Conservation (phyloP, 441 rosid genomes). For the Hypseocharis bilobata region DNA sequence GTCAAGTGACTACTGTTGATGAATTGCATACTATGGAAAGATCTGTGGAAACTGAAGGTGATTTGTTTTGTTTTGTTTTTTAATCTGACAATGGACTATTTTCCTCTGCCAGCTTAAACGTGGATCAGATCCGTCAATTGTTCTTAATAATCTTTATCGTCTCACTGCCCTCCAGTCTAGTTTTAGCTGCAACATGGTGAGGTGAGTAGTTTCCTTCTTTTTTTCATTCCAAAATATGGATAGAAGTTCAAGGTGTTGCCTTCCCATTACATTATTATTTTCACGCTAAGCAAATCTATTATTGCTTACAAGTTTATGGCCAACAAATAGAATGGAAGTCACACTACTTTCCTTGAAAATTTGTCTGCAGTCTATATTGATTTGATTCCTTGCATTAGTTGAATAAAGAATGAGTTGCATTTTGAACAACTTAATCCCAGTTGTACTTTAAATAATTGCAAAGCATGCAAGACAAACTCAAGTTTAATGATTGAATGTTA, state of each 20-base stretch:
- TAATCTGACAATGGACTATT: neutral
- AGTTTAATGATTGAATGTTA: too few relatives aligned
- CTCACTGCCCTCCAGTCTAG: constrained; percentile 87
- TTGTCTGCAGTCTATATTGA: too few relatives aligned
- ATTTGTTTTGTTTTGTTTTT: neutral
- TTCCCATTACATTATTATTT: neutral
- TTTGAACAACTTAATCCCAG: too few relatives aligned
- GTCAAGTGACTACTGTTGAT: neutral
- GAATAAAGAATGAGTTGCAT: too few relatives aligned
- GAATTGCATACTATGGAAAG: neutral
- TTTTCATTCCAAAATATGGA: neutral
- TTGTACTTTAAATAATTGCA: too few relatives aligned
- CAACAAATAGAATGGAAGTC: too few relatives aligned
- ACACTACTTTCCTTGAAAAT: too few relatives aligned
- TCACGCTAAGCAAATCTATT: neutral
- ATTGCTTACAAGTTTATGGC: neutral
- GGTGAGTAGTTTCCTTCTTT: constrained; percentile 45
- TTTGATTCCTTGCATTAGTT: too few relatives aligned
- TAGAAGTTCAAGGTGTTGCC: constrained; percentile 2
- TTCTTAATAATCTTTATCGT: constrained; percentile 76
- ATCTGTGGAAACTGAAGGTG: neutral
- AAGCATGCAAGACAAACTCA: too few relatives aligned
- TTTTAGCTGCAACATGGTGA: constrained; percentile 94
- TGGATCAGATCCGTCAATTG: constrained; percentile 67
- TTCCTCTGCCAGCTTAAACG: constrained; percentile 56